Conservation (phyloP, 108 stramenopile species). For the Stephanodiscus minutulus region DNA sequence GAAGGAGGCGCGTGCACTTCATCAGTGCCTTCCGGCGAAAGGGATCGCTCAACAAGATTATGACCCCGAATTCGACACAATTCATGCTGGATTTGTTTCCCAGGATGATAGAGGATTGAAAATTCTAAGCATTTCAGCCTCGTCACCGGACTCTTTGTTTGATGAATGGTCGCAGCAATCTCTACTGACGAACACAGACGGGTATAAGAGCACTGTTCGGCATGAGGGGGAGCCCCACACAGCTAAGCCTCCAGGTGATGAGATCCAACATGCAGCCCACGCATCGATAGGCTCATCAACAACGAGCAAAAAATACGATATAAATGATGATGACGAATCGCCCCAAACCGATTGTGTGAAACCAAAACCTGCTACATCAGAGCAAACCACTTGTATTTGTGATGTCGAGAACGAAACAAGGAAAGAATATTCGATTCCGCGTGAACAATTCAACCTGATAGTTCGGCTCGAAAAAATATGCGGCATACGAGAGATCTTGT, state of each 20-base stretch:
- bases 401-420: neutral
- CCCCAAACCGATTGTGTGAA: neutral
- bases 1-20: neutral
- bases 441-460: conserved; percentile 1
- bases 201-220: neutral
- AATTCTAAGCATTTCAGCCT: conserved; percentile 1
- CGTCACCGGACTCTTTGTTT: conserved; percentile 46
- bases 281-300: neutral
- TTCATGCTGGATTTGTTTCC: neutral
- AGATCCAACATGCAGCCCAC: neutral
- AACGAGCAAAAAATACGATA: neutral
- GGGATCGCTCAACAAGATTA: neutral
- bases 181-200: neutral
- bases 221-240: neutral
- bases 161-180: conserved; percentile 47
- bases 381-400: neutral
- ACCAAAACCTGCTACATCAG: too few relatives aligned
- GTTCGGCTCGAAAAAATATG: conserved; percentile 17
- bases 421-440: neutral
- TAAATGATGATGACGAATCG: neutral
- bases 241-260: conserved; percentile 1
- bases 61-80: conserved; percentile 12
- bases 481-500: conserved; percentile 18
- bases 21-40: neutral
- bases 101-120: neutral